Evolutionary conservation across 768 basidiomycete genomes (phyloP).

Genomic region (Termitomyces sp.): DNA sequence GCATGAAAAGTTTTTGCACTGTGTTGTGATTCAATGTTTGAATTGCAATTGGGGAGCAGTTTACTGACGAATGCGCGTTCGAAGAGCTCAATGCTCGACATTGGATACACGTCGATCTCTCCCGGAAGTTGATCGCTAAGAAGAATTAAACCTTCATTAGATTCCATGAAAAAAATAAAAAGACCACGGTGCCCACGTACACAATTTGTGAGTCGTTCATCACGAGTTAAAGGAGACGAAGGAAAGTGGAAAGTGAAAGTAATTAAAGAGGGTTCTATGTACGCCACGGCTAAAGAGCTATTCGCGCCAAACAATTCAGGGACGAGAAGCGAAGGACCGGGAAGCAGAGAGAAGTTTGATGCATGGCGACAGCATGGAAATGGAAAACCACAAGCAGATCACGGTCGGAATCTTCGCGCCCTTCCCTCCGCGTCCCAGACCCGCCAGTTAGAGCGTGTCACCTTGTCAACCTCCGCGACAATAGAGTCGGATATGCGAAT

Average conservation of each 20-base stretch:
- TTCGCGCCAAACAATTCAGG: conserved; percentile 10
- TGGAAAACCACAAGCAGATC: conserved; percentile 8
- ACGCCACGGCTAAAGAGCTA: conserved; percentile 7
- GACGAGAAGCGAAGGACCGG: conserved; percentile 1
- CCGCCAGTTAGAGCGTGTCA: not conserved
- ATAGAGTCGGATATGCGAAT: not conserved
- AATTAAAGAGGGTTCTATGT: conserved; percentile 3
- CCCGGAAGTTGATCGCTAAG: not conserved
- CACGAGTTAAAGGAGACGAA: not conserved
- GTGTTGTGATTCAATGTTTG: not conserved
- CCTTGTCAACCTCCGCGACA: conserved; percentile 3
- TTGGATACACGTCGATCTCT: conserved; percentile 3
- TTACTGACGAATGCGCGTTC: conserved; percentile 15
- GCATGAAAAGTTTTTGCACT: conserved; percentile 34
- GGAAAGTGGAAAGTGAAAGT: not conserved
- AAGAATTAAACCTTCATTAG: not conserved
- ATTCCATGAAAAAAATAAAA: not conserved
- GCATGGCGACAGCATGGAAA: conserved; percentile 12
- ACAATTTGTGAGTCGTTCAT: conserved; percentile 5
- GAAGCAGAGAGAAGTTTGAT: conserved; percentile 12
- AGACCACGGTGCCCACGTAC: not conserved
- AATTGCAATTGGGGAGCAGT: not conserved
- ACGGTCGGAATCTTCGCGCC: not conserved
- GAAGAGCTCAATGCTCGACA: conserved; percentile 9
- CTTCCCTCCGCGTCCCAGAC: conserved; percentile 4